These are phyloP conservation scores for Phytophthora aleatoria DNA, from an alignment of 352 stramenopile genomes.

Conservation along the genomic window DNA sequence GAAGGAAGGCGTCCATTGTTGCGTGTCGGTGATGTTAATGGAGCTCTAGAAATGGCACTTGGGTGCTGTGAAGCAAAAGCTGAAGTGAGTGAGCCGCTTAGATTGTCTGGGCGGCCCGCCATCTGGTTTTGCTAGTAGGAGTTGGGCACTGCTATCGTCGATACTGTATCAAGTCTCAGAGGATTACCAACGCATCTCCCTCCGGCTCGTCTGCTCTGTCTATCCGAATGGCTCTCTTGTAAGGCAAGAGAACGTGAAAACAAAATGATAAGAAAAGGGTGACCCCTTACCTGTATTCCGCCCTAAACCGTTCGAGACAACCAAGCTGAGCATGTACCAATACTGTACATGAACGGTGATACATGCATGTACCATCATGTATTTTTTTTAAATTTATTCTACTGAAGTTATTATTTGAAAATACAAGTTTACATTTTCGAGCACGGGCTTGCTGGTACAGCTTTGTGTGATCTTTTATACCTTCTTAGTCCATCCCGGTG, in stretches of 20 bases:
- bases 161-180: conserved; percentile 23
- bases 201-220: conserved; percentile 32
- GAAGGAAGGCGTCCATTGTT: conserved; percentile 54
- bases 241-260: conserved; percentile 11
- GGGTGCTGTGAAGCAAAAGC: conserved; percentile 39
- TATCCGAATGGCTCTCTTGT: conserved; percentile 15
- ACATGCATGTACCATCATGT: no score
- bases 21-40: not conserved
- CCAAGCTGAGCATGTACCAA: not conserved
- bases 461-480: no score
- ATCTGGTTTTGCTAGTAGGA: conserved; percentile 35
- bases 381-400: no score
- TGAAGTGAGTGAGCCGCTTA: conserved; percentile 36
- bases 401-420: no score
- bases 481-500: no score
- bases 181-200: conserved; percentile 36
- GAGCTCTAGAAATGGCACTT: conserved; percentile 19
- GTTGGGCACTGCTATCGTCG: conserved; percentile 11
- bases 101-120: conserved; percentile 1
- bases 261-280: conserved; percentile 19
- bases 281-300: conserved; percentile 2
- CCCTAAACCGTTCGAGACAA: conserved; percentile 24
- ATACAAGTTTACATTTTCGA: no score
- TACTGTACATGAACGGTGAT: no score
- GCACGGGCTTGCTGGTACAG: no score